These are phyloP conservation scores for Hyphopichia wangnamkhiaoensis DNA, from an alignment of 1,139 yeast species.

Conservation along the genomic window DNA sequence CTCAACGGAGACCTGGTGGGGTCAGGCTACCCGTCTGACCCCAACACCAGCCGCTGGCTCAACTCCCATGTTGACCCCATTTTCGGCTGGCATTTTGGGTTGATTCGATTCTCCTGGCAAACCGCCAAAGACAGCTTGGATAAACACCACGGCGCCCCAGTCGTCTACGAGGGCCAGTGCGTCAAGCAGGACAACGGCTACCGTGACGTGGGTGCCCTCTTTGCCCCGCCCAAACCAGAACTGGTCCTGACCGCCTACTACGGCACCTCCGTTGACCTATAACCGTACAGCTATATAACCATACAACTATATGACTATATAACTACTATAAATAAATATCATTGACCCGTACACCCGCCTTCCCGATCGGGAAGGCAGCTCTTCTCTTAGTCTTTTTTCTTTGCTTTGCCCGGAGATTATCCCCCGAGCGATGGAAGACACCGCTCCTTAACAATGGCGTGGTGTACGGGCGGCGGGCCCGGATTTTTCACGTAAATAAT, in stretches of 20 bases:
- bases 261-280: conserved; percentile 1
- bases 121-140: conserved; percentile 77
- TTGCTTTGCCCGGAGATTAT: conserved; percentile 1
- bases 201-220: conserved; percentile 32
- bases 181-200: conserved; percentile 28
- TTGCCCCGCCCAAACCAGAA: conserved; percentile 11
- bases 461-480: background rate
- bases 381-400: background rate
- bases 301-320: no score
- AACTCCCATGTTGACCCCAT: conserved; percentile 60
- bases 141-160: conserved; percentile 48
- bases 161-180: conserved; percentile 42
- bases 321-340: no score
- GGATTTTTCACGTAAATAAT: conserved; percentile 2
- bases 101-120: conserved; percentile 91
- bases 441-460: background rate
- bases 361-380: no score
- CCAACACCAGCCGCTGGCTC: conserved; percentile 78
- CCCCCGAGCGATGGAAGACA: background rate
- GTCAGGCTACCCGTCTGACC: conserved; percentile 94
- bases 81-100: conserved; percentile 82
- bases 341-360: no score
- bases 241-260: conserved; percentile 4
- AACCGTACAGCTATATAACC: no score
- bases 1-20: conserved; percentile 54